A percentile compares a stretch with the other conserved stretches of the same genome.
phyloP scores from a whole-genome alignment of 257 asterid genomes.

The Nicotiana knightiana region DNA sequence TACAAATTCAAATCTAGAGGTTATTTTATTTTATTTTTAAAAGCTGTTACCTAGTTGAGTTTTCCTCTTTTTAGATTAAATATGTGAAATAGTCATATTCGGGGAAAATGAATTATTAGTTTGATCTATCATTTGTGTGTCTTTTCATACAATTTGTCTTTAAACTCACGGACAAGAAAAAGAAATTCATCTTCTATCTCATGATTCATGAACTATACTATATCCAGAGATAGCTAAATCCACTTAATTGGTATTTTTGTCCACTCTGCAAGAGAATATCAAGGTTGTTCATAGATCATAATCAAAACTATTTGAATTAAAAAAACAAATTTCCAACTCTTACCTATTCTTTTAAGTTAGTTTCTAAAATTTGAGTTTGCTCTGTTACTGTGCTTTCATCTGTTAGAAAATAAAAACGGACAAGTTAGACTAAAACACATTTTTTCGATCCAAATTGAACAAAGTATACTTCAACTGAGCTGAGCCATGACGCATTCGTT shows the following conservation, averaged over 20 bases:
- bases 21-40: background rate
- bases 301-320: background rate
- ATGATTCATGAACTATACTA: background rate
- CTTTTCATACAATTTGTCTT: background rate
- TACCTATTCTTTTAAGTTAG: background rate
- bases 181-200: background rate
- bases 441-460: background rate
- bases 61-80: no score
- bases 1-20: background rate
- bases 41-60: no score
- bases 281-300: constrained; percentile 2
- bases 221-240: background rate
- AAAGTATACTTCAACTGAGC: background rate
- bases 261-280: background rate
- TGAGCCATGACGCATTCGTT: background rate
- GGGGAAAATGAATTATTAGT: background rate
- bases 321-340: background rate
- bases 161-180: background rate
- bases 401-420: background rate
- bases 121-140: background rate
- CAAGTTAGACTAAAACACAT: background rate
- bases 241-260: background rate
- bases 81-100: background rate
- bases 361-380: background rate
- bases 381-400: background rate